Percentiles rank a stretch among this genome's conserved stretches.
Conservation (phyloP, 1,284 basidiomycete species). For the Schizophyllum commune region DNA sequence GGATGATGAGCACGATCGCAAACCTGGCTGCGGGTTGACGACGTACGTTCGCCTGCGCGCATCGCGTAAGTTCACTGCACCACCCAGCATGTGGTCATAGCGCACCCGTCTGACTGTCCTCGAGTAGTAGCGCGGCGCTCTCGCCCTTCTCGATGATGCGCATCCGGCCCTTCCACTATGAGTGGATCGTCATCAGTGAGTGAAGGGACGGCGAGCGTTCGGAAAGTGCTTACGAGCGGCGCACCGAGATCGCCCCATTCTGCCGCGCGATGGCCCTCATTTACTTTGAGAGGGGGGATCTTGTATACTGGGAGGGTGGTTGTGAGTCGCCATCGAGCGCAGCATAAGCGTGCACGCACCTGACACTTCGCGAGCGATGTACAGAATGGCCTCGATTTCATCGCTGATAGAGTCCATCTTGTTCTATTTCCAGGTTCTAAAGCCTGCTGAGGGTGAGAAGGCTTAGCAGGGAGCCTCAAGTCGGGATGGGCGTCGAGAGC, state of each 20-base stretch:
- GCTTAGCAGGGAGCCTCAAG: too few relatives aligned
- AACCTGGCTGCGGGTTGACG: constrained; percentile 3
- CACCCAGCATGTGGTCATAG: constrained; percentile 1
- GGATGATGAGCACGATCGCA: constrained; percentile 5
- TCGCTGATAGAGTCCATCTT: constrained; percentile 24
- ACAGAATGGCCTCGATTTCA: constrained; percentile 79
- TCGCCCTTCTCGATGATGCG: constrained; percentile 71
- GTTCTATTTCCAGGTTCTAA: background rate
- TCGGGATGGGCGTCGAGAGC: too few relatives aligned
- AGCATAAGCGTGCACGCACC: constrained; percentile 31
- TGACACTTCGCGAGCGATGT: constrained; percentile 80
- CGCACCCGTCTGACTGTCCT: constrained; percentile 70
- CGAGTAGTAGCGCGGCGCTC: constrained; percentile 58
- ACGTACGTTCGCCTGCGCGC: constrained; percentile 52
- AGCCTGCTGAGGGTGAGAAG: too few relatives aligned
- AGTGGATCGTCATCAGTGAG: background rate
- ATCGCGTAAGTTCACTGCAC: background rate
- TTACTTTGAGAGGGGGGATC: constrained; percentile 75
- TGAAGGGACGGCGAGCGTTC: background rate
- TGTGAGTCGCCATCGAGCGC: constrained; percentile 8
- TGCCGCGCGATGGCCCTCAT: constrained; percentile 80
- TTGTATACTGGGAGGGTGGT: constrained; percentile 51
- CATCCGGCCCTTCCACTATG: constrained; percentile 35
- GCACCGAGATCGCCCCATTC: constrained; percentile 80
- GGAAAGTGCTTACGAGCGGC: constrained; percentile 78